Evolutionary conservation across 1,284 basidiomycete genomes (phyloP).

Genomic region (Neolentinus lepideus): DNA sequence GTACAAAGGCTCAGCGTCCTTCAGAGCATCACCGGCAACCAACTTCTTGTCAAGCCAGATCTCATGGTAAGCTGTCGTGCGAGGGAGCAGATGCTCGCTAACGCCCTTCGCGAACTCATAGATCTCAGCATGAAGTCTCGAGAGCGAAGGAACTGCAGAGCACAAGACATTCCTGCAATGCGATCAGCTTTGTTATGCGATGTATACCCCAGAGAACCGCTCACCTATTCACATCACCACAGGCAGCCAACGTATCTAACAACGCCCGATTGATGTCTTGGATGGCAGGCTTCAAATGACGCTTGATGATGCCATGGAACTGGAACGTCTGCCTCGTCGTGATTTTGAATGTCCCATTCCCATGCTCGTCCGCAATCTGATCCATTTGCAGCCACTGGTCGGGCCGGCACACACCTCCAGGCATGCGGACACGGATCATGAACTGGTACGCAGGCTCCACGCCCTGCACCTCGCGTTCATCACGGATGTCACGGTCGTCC

Average conservation of each 20-base stretch:
- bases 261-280: conserved; percentile 92
- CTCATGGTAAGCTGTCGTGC: conserved; percentile 95
- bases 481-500: conserved; percentile 97
- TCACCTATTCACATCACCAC: conserved; percentile 94
- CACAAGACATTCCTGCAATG: conserved; percentile 79
- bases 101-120: conserved; percentile 84
- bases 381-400: conserved; percentile 96
- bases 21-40: conserved; percentile 84
- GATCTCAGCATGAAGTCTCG: conserved; percentile 79
- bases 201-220: conserved; percentile 15
- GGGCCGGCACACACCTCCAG: conserved; percentile 89
- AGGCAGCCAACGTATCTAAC: conserved; percentile 95
- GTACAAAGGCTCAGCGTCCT: conserved; percentile 95
- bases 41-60: conserved; percentile 98
- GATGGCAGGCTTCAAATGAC: conserved; percentile 92
- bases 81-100: conserved; percentile 84
- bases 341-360: conserved; percentile 93
- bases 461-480: conserved; percentile 90
- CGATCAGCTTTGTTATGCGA: conserved; percentile 4
- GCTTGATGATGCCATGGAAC: conserved; percentile 98
- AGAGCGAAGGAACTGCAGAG: conserved; percentile 86
- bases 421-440: conserved; percentile 98
- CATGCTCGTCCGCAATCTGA: conserved; percentile 93
- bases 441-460: conserved; percentile 96
- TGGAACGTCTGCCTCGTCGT: conserved; percentile 99